Evolutionary conservation across 352 stramenopile species (phyloP).

Genomic region (Globisporangium middletonii): DNA sequence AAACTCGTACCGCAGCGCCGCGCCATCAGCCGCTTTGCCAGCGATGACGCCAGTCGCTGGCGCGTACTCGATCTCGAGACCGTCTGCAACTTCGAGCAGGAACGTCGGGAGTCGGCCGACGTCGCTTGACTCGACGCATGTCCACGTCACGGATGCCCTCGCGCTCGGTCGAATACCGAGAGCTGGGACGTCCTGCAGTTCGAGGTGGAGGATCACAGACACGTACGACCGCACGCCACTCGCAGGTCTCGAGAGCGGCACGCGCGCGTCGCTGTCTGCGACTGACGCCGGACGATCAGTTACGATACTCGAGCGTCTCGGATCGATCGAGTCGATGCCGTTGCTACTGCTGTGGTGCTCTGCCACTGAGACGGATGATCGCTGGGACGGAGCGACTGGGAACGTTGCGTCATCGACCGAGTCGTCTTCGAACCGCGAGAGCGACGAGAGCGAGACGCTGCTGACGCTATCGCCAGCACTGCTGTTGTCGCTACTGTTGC

Average conservation of each 20-base stretch:
- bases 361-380: no score
- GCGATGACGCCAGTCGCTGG: slow-evolving; percentile 20
- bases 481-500: slow-evolving; percentile 13
- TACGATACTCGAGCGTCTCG: no score
- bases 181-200: slow-evolving; percentile 33
- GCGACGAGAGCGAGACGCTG: not conserved
- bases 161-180: slow-evolving; percentile 19
- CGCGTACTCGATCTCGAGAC: slow-evolving; percentile 26
- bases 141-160: no score
- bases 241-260: no score
- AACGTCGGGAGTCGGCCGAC: slow-evolving; percentile 35
- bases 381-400: no score
- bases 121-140: slow-evolving; percentile 9
- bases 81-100: slow-evolving; percentile 30
- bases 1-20: slow-evolving; percentile 19
- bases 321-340: no score
- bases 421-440: no score
- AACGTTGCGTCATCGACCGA: not conserved
- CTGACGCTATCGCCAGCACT: slow-evolving; percentile 4
- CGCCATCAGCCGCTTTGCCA: slow-evolving; percentile 17
- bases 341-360: no score
- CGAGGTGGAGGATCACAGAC: slow-evolving; percentile 40
- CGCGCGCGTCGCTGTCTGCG: no score
- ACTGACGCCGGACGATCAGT: no score
- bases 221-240: slow-evolving; percentile 4